phyloP scores from a whole-genome alignment of 2,329 filamentous ascomycete species.

The Fusarium multiceps region DNA sequence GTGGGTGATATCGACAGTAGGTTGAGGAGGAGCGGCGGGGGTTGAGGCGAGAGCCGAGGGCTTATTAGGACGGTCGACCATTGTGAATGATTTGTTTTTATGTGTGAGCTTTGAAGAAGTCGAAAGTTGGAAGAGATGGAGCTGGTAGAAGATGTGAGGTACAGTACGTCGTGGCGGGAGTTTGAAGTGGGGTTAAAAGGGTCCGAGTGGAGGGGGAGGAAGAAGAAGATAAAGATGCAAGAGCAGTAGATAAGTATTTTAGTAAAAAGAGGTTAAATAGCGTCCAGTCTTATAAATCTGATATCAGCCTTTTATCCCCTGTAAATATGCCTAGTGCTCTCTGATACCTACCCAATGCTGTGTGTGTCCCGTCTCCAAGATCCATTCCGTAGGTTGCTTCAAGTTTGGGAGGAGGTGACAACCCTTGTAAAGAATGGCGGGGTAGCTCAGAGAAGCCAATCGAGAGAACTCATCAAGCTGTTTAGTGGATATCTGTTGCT shows the following conservation, averaged over 20 bases:
- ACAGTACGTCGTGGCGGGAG: conserved; percentile 23
- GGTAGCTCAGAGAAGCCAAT: conserved; percentile 36
- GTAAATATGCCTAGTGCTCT: conserved; percentile 1
- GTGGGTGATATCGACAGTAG: conserved; percentile 79
- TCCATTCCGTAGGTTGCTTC: conserved; percentile 22
- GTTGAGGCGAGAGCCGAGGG: conserved; percentile 80
- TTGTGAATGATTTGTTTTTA: conserved; percentile 47
- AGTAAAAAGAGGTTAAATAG: conserved; percentile 5
- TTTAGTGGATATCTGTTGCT: conserved; percentile 23
- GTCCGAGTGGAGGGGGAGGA: conserved; percentile 30
- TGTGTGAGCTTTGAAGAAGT: background rate
- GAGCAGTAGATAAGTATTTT: conserved; percentile 6
- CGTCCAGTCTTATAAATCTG: background rate
- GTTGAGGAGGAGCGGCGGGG: conserved; percentile 77
- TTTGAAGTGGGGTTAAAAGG: conserved; percentile 38
- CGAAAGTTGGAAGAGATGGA: conserved; percentile 19
- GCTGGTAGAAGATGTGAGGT: conserved; percentile 11
- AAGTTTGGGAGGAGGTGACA: conserved; percentile 22
- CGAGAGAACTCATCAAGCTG: background rate
- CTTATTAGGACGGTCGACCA: conserved; percentile 89
- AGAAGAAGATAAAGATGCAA: conserved; percentile 3
- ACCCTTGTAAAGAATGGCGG: conserved; percentile 31
- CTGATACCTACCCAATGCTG: conserved; percentile 2
- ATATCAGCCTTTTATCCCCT: background rate
- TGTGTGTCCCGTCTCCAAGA: conserved; percentile 2